Evolutionary conservation across 129 eudicot genomes (phyloP).

Genomic region (Flaveria linearis): DNA sequence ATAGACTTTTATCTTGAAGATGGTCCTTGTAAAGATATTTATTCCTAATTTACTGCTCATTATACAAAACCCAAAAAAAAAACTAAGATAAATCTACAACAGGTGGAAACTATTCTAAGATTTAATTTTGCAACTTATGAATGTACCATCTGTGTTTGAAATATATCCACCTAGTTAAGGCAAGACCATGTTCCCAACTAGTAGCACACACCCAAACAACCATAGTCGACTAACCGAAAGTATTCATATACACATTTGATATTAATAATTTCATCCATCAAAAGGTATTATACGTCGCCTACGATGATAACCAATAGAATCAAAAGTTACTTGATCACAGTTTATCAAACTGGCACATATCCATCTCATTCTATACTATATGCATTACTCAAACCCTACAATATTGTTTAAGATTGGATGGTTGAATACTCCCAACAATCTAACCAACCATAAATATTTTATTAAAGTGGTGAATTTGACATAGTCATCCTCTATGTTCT

Average conservation of each 20-base stretch:
- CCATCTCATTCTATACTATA: background rate
- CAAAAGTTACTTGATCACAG: slow-evolving; percentile 3
- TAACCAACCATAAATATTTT: slow-evolving; percentile 13
- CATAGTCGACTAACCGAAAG: background rate
- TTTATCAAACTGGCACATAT: too few relatives aligned
- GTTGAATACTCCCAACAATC: slow-evolving; percentile 23
- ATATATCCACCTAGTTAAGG: background rate
- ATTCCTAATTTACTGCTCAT: background rate
- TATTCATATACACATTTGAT: background rate
- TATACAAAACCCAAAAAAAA: background rate
- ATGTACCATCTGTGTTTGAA: background rate
- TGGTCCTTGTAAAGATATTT: background rate
- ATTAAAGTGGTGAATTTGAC: background rate
- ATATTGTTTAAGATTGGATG: background rate
- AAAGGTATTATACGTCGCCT: background rate
- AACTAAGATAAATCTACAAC: background rate
- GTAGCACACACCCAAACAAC: background rate
- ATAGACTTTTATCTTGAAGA: background rate
- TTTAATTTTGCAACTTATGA: background rate
- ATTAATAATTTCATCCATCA: background rate
- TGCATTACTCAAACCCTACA: slow-evolving; percentile 9
- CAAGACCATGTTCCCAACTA: background rate
- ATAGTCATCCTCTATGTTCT: slow-evolving; percentile 11
- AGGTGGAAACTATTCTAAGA: background rate
- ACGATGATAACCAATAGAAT: background rate